phyloP scores from a whole-genome alignment of 2,329 filamentous ascomycete genomes.

The Furcasterigmium sp. region DNA sequence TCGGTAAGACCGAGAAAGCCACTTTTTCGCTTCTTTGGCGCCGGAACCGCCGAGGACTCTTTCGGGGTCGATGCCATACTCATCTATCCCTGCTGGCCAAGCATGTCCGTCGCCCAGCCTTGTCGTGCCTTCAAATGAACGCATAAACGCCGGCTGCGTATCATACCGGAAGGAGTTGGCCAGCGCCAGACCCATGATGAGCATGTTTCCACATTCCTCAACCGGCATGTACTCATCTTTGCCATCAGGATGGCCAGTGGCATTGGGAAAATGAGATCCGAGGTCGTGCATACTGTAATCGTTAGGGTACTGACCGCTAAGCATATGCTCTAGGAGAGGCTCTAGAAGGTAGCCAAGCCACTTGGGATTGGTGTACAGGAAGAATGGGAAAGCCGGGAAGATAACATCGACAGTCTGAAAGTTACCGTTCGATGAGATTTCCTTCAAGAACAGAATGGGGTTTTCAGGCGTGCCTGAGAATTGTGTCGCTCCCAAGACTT shows the following conservation, averaged over 20 bases:
- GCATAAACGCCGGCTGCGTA: constrained; percentile 52
- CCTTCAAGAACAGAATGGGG: constrained; percentile 75
- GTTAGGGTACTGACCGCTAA: constrained; percentile 80
- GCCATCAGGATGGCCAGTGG: constrained; percentile 67
- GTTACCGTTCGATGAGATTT: constrained; percentile 82
- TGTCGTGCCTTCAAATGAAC: constrained; percentile 36
- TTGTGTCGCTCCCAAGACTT: constrained; percentile 73
- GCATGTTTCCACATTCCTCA: constrained; percentile 70
- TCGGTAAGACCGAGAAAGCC: constrained; percentile 50
- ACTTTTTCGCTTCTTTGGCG: constrained; percentile 31
- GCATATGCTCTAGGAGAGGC: constrained; percentile 74
- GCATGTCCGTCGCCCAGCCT: background rate
- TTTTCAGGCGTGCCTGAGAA: constrained; percentile 68
- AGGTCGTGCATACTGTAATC: constrained; percentile 76
- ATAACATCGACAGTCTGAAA: constrained; percentile 85
- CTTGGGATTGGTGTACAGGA: constrained; percentile 75
- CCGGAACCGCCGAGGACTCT: constrained; percentile 35
- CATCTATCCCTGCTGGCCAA: constrained; percentile 45
- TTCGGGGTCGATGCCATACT: constrained; percentile 41
- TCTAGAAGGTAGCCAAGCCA: constrained; percentile 78
- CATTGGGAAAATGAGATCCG: constrained; percentile 67
- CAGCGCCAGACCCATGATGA: constrained; percentile 73
- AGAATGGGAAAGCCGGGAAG: constrained; percentile 81
- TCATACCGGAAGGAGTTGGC: constrained; percentile 68
- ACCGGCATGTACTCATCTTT: constrained; percentile 71